Conservation (phyloP, 192 early-diverging fungal genomes). For the Gigaspora rosea region DNA sequence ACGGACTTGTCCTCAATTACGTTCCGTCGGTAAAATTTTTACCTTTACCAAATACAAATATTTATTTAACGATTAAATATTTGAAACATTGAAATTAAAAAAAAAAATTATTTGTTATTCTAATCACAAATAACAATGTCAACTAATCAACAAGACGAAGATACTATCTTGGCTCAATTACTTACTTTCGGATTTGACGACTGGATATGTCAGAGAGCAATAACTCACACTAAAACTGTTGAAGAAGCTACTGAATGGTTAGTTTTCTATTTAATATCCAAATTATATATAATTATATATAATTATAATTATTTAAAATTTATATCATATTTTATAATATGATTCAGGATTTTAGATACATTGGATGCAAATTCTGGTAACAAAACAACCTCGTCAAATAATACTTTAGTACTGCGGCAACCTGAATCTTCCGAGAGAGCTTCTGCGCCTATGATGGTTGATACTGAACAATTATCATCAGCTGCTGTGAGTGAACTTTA, state of each 20-base stretch:
- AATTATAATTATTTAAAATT: not conserved
- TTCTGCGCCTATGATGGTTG: not conserved
- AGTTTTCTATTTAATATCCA: too few relatives aligned
- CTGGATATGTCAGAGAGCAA: not conserved
- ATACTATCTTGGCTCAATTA: not conserved
- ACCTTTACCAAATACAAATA: too few relatives aligned
- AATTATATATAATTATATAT: not conserved
- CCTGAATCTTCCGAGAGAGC: not conserved
- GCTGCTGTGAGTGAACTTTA: not conserved
- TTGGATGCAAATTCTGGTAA: not conserved
- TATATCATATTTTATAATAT: not conserved
- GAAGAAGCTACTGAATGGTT: slow-evolving; percentile 1
- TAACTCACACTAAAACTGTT: not conserved
- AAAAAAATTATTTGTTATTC: too few relatives aligned
- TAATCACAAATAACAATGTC: not conserved
- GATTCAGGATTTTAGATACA: not conserved
- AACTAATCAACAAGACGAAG: not conserved
- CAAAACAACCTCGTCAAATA: too few relatives aligned
- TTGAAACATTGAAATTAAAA: too few relatives aligned
- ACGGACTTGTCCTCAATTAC: too few relatives aligned
- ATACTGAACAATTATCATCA: not conserved
- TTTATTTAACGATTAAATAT: too few relatives aligned
- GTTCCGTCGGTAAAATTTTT: too few relatives aligned
- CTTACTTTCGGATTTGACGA: slow-evolving; percentile 9
- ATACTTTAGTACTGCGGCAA: not conserved